These are phyloP conservation scores for Circinella minor DNA, from an alignment of 371 early-diverging fungal genomes.

Conservation along the genomic window DNA sequence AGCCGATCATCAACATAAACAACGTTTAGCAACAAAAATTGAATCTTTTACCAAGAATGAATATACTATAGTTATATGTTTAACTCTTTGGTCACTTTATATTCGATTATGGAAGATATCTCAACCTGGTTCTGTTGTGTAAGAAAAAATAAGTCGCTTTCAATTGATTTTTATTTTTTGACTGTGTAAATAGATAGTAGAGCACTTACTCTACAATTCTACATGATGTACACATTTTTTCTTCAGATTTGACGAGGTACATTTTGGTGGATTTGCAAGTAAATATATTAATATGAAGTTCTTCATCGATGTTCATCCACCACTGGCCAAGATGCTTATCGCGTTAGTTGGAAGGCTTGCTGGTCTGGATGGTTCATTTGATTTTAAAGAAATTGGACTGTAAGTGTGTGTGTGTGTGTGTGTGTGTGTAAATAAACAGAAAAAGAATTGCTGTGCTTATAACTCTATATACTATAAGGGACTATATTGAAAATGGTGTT, in stretches of 20 bases:
- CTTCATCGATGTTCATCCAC: constrained; percentile 95
- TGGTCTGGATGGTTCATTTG: constrained; percentile 83
- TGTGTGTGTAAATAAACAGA: too few species aligned
- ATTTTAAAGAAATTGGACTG: constrained; percentile 82
- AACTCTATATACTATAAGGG: constrained; percentile 6
- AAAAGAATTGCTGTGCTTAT: too few species aligned
- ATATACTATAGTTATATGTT: background rate
- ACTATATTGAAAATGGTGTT: constrained; percentile 9
- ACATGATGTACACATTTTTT: constrained; percentile 98
- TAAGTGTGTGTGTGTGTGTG: constrained; percentile 37
- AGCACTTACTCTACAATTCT: constrained; percentile 26
- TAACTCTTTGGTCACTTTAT: constrained; percentile 19
- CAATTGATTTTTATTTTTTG: too few species aligned
- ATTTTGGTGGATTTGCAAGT: constrained; percentile 98
- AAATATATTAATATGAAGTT: constrained; percentile 94
- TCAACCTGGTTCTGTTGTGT: constrained; percentile 27
- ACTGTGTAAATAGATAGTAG: too few species aligned
- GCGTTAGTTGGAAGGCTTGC: constrained; percentile 72
- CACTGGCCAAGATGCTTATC: constrained; percentile 88
- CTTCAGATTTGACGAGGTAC: constrained; percentile 64
- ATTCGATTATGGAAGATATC: constrained; percentile 22
- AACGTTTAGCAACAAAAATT: background rate
- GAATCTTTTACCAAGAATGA: background rate
- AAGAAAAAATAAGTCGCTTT: background rate
- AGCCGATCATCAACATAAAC: constrained; percentile 9